These are phyloP conservation scores for Phytomonas francai DNA, from an alignment of 208 protist species.

Conservation along the genomic window DNA sequence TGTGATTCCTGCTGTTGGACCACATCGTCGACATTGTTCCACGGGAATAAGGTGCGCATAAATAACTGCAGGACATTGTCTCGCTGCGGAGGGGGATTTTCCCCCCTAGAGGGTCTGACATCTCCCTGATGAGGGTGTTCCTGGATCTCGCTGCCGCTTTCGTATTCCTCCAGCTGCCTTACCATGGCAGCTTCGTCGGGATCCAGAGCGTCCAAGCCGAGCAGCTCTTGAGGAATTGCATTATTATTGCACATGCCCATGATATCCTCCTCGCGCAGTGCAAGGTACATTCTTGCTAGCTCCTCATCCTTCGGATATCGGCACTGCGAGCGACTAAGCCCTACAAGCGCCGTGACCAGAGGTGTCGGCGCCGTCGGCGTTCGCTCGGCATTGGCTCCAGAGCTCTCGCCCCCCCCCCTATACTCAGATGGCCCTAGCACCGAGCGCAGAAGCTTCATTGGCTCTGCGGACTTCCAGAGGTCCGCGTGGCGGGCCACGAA, in stretches of 20 bases:
- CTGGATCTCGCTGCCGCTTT: neutral
- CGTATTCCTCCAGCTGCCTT: neutral
- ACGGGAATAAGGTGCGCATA: neutral
- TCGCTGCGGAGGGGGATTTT: neutral
- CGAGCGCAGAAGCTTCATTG: conserved; percentile 9
- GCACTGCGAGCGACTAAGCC: neutral
- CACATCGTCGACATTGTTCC: neutral
- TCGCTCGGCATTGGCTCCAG: neutral
- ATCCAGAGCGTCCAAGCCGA: neutral
- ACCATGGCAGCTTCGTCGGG: neutral
- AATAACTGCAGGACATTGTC: neutral
- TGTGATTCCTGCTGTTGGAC: neutral
- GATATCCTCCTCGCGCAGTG: neutral
- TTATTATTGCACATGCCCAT: neutral
- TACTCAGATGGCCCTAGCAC: neutral
- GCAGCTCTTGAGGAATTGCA: neutral
- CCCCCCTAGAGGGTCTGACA: neutral
- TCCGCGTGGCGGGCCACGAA: conserved; percentile 65
- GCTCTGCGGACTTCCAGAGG: conserved; percentile 55
- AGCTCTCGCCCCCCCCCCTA: neutral
- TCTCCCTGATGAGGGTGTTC: neutral
- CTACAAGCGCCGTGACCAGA: neutral
- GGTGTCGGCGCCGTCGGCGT: neutral
- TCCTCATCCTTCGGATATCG: neutral
- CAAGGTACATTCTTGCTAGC: neutral